phyloP scores from a whole-genome alignment of 2,329 filamentous ascomycete species.

The Apiospora phragmitis region DNA sequence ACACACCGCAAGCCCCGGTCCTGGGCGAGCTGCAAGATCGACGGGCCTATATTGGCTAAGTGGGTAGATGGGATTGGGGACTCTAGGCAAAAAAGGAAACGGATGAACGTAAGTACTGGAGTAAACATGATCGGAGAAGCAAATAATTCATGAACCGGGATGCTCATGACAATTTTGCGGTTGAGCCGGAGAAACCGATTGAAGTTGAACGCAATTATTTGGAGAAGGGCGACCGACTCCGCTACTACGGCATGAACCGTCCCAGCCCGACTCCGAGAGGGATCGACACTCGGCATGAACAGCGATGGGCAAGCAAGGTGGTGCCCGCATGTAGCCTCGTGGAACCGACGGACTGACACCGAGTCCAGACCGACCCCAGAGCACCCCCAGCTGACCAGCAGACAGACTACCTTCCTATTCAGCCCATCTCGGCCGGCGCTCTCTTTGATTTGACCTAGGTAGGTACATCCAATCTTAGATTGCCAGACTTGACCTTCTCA shows the following conservation, averaged over 20 bases:
- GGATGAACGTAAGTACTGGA: neutral
- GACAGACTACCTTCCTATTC: neutral
- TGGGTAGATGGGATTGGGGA: no score
- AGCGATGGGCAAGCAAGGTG: neutral
- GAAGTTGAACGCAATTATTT: neutral
- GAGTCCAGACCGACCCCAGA: neutral
- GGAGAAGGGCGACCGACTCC: neutral
- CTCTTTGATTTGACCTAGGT: neutral
- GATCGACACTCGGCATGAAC: conserved; percentile 3
- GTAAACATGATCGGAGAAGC: neutral
- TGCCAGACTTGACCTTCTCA: neutral
- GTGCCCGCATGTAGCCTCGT: neutral
- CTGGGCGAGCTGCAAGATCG: no score
- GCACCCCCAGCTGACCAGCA: neutral
- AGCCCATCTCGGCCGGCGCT: neutral
- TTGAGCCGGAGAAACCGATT: neutral
- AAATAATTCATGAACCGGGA: neutral
- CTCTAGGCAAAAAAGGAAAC: neutral
- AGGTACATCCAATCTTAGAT: neutral
- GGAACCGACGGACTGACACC: neutral
- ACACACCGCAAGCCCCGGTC: no score
- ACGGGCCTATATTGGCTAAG: no score
- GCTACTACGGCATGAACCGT: neutral
- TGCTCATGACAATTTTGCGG: neutral
- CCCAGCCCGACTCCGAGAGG: neutral